phyloP scores from a whole-genome alignment of 202 grass and related monocot genomes.

The Schoenoplectus triqueter region DNA sequence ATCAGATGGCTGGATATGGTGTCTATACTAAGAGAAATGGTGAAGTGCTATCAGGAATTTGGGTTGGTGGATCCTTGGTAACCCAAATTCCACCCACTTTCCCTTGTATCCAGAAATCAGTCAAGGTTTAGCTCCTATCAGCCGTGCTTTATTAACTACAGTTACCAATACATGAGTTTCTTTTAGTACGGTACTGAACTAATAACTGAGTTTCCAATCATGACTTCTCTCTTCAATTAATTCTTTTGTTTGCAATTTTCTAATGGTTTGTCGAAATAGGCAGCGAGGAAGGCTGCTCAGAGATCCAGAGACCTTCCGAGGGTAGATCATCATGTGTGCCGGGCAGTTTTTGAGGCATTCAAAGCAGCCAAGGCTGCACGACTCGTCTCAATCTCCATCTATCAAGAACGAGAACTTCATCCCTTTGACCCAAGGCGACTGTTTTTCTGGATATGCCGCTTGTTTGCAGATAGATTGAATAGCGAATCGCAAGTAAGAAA shows the following conservation, averaged over 20 bases:
- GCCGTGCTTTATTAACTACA: not conserved
- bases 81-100: conserved; percentile 12
- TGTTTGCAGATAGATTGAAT: conserved; percentile 18
- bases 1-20: conserved; percentile 41
- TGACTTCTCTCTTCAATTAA: not conserved
- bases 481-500: not conserved
- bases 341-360: conserved; percentile 29
- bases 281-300: conserved; percentile 39
- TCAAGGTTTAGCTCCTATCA: conserved; percentile 33
- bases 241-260: not conserved
- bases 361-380: conserved; percentile 39
- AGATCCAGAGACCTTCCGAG: conserved; percentile 26
- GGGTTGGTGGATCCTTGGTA: conserved; percentile 35
- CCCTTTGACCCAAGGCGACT: not conserved
- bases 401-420: not conserved
- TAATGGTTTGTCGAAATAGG: conserved; percentile 9
- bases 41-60: conserved; percentile 44
- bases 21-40: conserved; percentile 44
- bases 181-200: not conserved
- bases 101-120: conserved; percentile 21
- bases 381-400: conserved; percentile 33
- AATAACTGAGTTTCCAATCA: not conserved
- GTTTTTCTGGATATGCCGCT: not conserved
- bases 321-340: conserved; percentile 40
- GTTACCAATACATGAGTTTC: not conserved